Base-by-base conservation (phyloP, 192 early-diverging fungal species). In the Kickxella alabastrina region DNA sequence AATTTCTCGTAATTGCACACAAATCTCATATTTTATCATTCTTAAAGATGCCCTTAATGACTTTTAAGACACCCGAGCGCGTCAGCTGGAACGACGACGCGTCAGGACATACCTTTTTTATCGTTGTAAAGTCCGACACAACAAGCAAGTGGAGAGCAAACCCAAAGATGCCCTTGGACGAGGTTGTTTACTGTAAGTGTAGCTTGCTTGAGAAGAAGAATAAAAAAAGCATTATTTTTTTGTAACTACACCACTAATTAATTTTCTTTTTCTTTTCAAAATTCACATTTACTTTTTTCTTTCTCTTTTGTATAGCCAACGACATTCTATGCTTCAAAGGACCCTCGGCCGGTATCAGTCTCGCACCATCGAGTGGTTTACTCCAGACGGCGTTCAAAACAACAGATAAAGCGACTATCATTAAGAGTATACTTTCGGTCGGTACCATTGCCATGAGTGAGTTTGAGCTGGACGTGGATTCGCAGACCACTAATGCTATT, bases 161-260 rank as follows among this genome's bases (percentile, higher is more conserved):
- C 25, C 71, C 71, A 17, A 54, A 52, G 8, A 53, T 52, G 8
- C 49, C 59, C 21, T 47, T 74, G 31, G 71, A 66, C 34, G 71
- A 74, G 12, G 43, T 74, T 55, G 59, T 74, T 53, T 61, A 67
- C 54, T 74, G 70, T 74, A 66, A 74, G 70, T 66, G 5, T 21
- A 15, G n/a, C n/a, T n/a, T n/a, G n/a, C n/a, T n/a, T 14, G 1
- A 1, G 13, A 13, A 14, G 21, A 3, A 3, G 7, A 8, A 23
- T 8, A 5, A 5, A 42, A 12, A 22, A 18, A 12, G 1, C 37
- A 2, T 45, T 23, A 4, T 29, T 17, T 31, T 45, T 15, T 10
- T 13, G 0, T 34, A 15, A 7, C 15, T 32, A 19, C 6, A 34
- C 3, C 15, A 17, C 31, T 7, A 9, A 21, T 6, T 29, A 34